Conservation (phyloP, 495 filamentous ascomycete genomes). For the Aspergillus cavernicola region DNA sequence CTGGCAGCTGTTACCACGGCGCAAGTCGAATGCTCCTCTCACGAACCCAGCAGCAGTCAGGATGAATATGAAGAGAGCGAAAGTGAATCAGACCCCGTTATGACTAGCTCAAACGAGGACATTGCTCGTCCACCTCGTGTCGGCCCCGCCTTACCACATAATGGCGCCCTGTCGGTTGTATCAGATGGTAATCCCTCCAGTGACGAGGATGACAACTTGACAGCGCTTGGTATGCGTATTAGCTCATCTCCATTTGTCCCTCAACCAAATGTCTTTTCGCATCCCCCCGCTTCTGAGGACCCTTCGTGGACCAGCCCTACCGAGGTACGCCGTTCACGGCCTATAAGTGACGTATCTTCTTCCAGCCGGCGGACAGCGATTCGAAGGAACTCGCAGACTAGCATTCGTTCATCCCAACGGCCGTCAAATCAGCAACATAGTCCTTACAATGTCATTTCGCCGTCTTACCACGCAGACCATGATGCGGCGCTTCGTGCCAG, state of each 20-base stretch:
- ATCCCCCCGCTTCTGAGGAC: conserved; percentile 64
- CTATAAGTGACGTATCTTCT: conserved; percentile 32
- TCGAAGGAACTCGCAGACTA: conserved; percentile 36
- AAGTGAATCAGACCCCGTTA: conserved; percentile 75
- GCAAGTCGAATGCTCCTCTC: conserved; percentile 46
- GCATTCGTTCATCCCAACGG: conserved; percentile 27
- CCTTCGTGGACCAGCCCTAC: conserved; percentile 44
- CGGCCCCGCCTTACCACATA: conserved; percentile 20
- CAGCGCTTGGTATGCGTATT: conserved; percentile 66
- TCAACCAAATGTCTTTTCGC: conserved; percentile 86
- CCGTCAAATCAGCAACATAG: conserved; percentile 39
- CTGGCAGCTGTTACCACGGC: conserved; percentile 41
- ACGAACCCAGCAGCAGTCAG: conserved; percentile 65
- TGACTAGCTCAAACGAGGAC: conserved; percentile 83
- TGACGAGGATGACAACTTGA: conserved; percentile 74
- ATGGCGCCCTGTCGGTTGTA: conserved; percentile 28
- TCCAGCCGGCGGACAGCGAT: conserved; percentile 37
- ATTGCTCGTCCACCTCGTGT: conserved; percentile 38
- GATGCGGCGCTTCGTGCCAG: conserved; percentile 91
- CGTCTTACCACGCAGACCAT: conserved; percentile 78
- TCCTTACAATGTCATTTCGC: conserved; percentile 63
- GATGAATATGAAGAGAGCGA: conserved; percentile 88
- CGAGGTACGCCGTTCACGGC: conserved; percentile 40
- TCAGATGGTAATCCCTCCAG: conserved; percentile 48
- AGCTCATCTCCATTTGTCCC: conserved; percentile 67